Conservation (phyloP, 306 rosid species). For the Pueraria montana region DNA sequence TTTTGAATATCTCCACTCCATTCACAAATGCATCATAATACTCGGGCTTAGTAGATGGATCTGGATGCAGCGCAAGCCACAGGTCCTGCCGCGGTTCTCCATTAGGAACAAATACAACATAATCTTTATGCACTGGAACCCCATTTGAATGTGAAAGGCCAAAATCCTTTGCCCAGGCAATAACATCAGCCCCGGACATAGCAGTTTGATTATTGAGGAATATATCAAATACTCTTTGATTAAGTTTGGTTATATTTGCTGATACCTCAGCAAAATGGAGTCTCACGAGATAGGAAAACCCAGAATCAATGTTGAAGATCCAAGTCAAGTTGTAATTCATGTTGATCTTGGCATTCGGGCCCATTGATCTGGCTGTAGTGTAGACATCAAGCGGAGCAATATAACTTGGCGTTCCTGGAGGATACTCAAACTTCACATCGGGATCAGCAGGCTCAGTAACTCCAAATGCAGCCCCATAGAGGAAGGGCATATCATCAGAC, state of each 20-base stretch:
- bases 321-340: slow-evolving; percentile 83
- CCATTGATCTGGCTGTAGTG: slow-evolving; percentile 88
- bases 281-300: slow-evolving; percentile 86
- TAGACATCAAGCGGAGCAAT: slow-evolving; percentile 81
- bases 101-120: slow-evolving; percentile 63
- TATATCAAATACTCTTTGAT: slow-evolving; percentile 79
- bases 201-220: slow-evolving; percentile 82
- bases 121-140: slow-evolving; percentile 67
- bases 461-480: slow-evolving; percentile 77
- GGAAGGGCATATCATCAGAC: slow-evolving; percentile 68
- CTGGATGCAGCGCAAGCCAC: slow-evolving; percentile 83
- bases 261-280: slow-evolving; percentile 90
- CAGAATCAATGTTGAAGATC: slow-evolving; percentile 78
- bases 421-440: slow-evolving; percentile 57
- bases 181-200: slow-evolving; percentile 57
- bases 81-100: slow-evolving; percentile 81
- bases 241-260: slow-evolving; percentile 41
- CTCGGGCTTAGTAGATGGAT: slow-evolving; percentile 18
- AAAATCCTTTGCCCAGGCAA: slow-evolving; percentile 25
- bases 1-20: slow-evolving; percentile 90
- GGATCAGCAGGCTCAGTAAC: slow-evolving; percentile 67
- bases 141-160: slow-evolving; percentile 56
- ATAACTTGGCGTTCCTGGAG: slow-evolving; percentile 56
- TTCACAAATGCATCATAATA: slow-evolving; percentile 74
- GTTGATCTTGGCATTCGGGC: slow-evolving; percentile 64